phyloP scores from a whole-genome alignment of 192 early-diverging fungal species.

The Borealophlyctis nickersoniae region DNA sequence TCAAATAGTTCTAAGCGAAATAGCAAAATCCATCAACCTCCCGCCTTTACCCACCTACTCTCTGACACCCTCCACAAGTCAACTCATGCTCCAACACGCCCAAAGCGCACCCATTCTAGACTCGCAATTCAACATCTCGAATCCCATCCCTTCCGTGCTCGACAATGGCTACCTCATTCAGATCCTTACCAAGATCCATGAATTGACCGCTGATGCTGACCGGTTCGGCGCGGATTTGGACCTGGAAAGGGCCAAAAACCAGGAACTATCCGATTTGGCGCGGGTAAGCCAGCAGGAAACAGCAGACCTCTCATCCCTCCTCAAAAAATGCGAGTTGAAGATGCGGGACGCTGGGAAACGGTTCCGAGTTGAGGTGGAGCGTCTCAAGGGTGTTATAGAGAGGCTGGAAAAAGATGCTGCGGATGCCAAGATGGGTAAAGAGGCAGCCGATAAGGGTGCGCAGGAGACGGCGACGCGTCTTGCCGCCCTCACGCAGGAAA shows the following conservation, averaged over 20 bases:
- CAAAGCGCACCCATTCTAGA: constrained; percentile 1
- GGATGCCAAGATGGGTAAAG: neutral
- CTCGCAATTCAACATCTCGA: too few species aligned
- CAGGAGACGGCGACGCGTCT: constrained; percentile 8
- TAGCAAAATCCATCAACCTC: constrained; percentile 4
- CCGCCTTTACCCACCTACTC: neutral
- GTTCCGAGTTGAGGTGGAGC: neutral
- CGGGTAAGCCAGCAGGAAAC: constrained; percentile 3
- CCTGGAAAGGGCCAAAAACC: constrained; percentile 4
- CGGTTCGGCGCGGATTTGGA: constrained; percentile 8
- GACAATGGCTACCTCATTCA: constrained; percentile 4
- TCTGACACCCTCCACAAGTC: constrained; percentile 9
- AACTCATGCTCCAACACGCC: constrained; percentile 4
- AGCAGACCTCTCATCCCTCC: neutral
- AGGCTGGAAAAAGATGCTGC: constrained; percentile 5
- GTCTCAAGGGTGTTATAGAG: neutral
- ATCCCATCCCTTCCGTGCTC: neutral
- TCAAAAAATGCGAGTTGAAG: constrained; percentile 10
- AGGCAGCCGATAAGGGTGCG: neutral
- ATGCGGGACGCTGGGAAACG: neutral
- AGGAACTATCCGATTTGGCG: constrained; percentile 14
- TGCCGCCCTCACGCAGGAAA: constrained; percentile 6
- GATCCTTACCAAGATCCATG: constrained; percentile 15
- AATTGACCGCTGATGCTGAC: constrained; percentile 17
- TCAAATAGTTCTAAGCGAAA: constrained; percentile 8